Evolutionary conservation across 306 rosid species (phyloP), one percentile per base, ranked within the genome.

Genomic region (Alnus glutinosa): DNA sequence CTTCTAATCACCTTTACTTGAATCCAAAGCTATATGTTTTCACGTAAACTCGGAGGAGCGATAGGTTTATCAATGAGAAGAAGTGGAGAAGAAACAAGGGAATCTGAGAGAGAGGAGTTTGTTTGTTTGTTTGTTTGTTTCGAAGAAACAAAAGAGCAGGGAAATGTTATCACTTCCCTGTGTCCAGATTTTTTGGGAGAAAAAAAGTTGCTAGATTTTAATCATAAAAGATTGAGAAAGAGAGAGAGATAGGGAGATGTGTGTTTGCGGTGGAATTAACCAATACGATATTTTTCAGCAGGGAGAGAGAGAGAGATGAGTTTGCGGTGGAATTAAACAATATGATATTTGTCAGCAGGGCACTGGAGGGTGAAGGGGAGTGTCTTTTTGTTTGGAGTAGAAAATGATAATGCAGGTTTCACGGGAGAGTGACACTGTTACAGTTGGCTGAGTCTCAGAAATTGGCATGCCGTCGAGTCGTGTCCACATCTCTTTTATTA

Each of bases 1-100:
- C 12, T 1, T 15, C 15, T 11, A 30, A 36, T 77, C 79, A 77
- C 87, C 89, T 77, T 84, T 87, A 52, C 82, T 83, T 82, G 57
- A 81, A 75, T 36, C 75, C 42, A 73, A 78, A 78, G 83, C 71
- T 52, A 77, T 75, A 73, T 12, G 59, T 23, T 34, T 39, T 71
- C 8, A 49, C 42, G 82, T 75, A 55, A 70, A 71, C 9, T 11
- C 23, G 39, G 59, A 13, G 57, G 68, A 74, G 80, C 36, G 34
- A 9, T 72, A 4, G 1, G 6, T 55, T 64, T 59, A 28, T 76
- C 79, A 71, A 55, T 13, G 54, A 74, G 55, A 28, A 59, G 13
- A 81, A 59, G 64, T 77, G 39, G 78, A 55, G 46, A 51, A 36
- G 34, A n/a, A 74, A 83, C 44, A 16, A 42, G 36, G 2, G 67